Percentiles rank a stretch among this genome's conserved stretches.
Evolutionary conservation across 2,329 filamentous ascomycete species (phyloP).

Genomic region (Alternaria sp.): DNA sequence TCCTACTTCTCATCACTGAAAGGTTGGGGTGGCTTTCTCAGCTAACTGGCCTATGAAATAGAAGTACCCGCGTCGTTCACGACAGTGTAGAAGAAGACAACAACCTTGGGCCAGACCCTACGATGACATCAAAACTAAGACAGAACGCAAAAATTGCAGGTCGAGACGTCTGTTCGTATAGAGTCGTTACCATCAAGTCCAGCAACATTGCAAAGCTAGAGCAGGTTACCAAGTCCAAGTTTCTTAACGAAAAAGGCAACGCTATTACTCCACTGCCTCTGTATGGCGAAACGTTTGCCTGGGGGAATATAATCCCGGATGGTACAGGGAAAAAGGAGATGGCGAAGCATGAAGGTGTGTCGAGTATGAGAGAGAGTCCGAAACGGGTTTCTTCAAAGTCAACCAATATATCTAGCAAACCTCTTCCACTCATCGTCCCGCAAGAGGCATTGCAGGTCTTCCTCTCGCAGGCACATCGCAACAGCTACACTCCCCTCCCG

Average conservation of each 20-base stretch:
- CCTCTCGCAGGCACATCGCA: constrained; percentile 57
- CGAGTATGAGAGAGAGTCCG: neutral
- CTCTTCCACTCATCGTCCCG: neutral
- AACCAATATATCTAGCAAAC: neutral
- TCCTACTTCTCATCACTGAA: too few relatives aligned
- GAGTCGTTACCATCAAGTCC: neutral
- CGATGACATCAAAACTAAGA: neutral
- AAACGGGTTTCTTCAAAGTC: neutral
- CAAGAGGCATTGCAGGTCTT: constrained; percentile 50
- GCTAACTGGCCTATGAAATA: neutral
- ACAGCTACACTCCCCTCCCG: constrained; percentile 57
- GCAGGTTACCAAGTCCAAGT: neutral
- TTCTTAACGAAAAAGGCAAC: neutral
- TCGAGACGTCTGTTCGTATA: neutral
- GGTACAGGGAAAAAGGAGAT: neutral
- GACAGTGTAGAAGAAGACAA: neutral
- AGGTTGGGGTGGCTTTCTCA: too few relatives aligned
- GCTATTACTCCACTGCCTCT: neutral
- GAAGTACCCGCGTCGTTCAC: neutral
- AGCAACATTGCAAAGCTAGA: too few relatives aligned
- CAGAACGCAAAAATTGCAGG: neutral
- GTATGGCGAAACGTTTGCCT: neutral
- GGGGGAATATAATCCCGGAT: neutral
- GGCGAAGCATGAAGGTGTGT: neutral
- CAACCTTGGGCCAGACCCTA: neutral